These are phyloP conservation scores for Euclidium syriacum DNA, from an alignment of 345 rosid species.

Conservation along the genomic window DNA sequence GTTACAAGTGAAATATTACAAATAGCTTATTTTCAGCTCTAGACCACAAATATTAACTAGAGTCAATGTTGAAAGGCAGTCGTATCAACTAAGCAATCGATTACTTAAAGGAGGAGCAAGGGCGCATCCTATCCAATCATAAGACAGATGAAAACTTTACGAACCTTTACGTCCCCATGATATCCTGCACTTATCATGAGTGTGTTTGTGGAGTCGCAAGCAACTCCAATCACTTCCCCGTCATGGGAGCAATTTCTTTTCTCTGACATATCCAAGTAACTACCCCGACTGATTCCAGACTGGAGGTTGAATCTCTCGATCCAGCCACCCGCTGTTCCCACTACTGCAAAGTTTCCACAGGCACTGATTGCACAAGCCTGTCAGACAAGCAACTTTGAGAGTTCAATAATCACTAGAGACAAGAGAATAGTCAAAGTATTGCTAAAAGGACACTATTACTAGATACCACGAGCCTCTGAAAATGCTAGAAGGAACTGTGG, in stretches of 20 bases:
- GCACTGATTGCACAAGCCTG: slow-evolving; percentile 95
- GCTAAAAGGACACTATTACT: not conserved
- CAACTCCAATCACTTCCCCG: slow-evolving; percentile 86
- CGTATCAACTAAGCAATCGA: slow-evolving; percentile 1
- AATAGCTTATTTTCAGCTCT: not conserved
- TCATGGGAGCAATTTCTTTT: slow-evolving; percentile 55
- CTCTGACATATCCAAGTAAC: slow-evolving; percentile 59
- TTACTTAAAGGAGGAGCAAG: not conserved
- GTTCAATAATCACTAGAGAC: not conserved
- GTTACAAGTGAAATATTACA: not conserved
- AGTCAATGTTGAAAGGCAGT: not conserved
- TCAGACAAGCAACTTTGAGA: slow-evolving; percentile 1
- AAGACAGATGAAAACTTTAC: not conserved
- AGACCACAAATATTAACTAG: not conserved
- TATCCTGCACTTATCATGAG: slow-evolving; percentile 93
- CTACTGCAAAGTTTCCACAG: slow-evolving; percentile 92
- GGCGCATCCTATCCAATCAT: not conserved
- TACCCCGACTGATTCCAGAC: slow-evolving; percentile 90
- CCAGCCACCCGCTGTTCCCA: slow-evolving; percentile 94
- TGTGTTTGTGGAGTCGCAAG: slow-evolving; percentile 90
- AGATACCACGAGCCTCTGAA: not conserved
- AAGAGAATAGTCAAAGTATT: not conserved
- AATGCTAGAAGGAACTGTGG: not conserved
- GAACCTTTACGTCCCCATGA: slow-evolving; percentile 80
- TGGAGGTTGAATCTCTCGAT: slow-evolving; percentile 93